These are phyloP conservation scores for Berkeleyomyces rouxiae DNA, from an alignment of 2,329 filamentous ascomycete genomes.

Conservation along the genomic window DNA sequence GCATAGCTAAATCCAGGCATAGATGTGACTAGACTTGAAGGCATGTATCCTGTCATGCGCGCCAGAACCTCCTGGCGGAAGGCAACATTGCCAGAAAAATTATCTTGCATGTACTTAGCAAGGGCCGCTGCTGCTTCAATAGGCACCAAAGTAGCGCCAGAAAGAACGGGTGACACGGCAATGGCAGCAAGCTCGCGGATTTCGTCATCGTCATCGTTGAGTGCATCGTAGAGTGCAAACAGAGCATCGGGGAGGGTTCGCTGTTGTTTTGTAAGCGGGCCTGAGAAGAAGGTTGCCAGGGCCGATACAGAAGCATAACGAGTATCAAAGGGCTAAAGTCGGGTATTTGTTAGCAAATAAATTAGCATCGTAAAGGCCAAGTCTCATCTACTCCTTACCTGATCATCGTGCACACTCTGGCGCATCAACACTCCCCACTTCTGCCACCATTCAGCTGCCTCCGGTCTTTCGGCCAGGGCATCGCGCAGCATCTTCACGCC, in stretches of 20 bases:
- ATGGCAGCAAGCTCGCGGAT: constrained; percentile 49
- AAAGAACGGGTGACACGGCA: constrained; percentile 31
- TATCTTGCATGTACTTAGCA: constrained; percentile 25
- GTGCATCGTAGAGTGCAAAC: constrained; percentile 53
- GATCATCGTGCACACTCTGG: constrained; percentile 30
- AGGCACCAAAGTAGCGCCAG: constrained; percentile 26
- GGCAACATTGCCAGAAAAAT: constrained; percentile 21
- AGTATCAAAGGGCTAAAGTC: constrained; percentile 42
- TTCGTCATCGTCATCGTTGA: constrained; percentile 87
- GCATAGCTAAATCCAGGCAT: constrained; percentile 18
- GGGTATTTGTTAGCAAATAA: neutral
- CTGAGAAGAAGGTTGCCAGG: constrained; percentile 33
- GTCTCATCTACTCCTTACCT: constrained; percentile 22
- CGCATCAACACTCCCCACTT: constrained; percentile 35
- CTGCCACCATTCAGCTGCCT: constrained; percentile 14
- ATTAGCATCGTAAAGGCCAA: neutral
- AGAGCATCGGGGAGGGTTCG: constrained; percentile 36
- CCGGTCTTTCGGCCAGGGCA: neutral
- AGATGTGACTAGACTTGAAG: neutral
- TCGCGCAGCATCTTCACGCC: constrained; percentile 13
- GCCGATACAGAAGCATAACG: constrained; percentile 43
- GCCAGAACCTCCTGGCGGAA: constrained; percentile 27
- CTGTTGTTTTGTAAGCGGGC: constrained; percentile 11
- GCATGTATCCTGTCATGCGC: constrained; percentile 23
- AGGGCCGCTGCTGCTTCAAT: constrained; percentile 31